Conservation (phyloP, 139 green algal species). For the Picocystis salinarum region DNA sequence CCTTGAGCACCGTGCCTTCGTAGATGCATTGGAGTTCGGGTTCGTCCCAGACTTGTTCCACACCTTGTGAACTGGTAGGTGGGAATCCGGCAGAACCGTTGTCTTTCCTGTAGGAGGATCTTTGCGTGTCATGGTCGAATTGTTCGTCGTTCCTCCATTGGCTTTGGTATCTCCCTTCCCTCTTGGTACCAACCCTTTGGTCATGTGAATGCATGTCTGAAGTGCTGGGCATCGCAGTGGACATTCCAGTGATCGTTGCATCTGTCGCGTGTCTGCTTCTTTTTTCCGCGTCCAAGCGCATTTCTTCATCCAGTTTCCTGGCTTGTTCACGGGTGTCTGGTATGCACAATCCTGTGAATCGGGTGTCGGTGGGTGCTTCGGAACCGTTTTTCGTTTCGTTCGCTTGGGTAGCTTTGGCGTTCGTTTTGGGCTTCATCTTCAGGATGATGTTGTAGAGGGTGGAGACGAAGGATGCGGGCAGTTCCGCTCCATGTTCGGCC, state of each 20-base stretch:
- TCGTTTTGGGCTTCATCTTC: constrained; percentile 6
- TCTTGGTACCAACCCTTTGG: no score
- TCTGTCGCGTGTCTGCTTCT: no score
- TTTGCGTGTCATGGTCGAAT: constrained; percentile 11
- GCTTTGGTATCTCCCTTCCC: neutral
- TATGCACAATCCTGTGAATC: constrained; percentile 43
- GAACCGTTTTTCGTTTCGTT: neutral
- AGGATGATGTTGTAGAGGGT: constrained; percentile 76
- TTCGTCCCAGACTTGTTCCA: no score
- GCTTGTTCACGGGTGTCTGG: constrained; percentile 45
- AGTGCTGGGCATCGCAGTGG: no score
- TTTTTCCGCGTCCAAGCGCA: constrained; percentile 38
- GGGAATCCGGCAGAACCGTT: constrained; percentile 3
- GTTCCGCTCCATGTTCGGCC: constrained; percentile 42
- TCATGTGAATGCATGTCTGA: no score
- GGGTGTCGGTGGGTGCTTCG: constrained; percentile 3
- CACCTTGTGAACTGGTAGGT: no score
- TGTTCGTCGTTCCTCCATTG: constrained; percentile 3
- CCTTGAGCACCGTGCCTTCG: constrained; percentile 36
- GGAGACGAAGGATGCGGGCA: constrained; percentile 59
- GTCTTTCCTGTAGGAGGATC: constrained; percentile 12
- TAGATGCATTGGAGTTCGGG: constrained; percentile 31
- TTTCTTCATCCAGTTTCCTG: constrained; percentile 39
- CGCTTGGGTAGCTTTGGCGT: neutral
- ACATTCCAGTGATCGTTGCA: no score